These are phyloP conservation scores for Coprinopsis sp. DNA, from an alignment of 768 basidiomycete species.

Conservation along the genomic window DNA sequence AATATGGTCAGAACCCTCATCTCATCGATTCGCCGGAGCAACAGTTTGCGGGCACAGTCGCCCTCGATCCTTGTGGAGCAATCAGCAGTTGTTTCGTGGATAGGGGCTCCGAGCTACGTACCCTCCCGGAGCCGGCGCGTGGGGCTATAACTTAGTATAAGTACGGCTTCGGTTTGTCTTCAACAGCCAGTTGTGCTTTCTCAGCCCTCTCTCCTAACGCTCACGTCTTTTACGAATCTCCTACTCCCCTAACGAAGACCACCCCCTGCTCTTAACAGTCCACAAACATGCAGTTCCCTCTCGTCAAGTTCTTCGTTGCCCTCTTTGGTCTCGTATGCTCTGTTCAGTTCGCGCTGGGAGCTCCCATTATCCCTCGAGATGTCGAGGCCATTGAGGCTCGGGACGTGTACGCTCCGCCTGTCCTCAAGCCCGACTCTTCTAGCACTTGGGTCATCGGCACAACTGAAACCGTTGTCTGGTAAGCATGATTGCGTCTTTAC, in stretches of 20 bases:
- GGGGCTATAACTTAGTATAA: no score
- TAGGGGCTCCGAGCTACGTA: no score
- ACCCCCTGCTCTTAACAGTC: neutral
- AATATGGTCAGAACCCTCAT: no score
- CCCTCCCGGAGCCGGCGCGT: no score
- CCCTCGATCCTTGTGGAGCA: no score
- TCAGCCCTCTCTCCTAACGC: no score
- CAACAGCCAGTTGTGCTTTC: no score
- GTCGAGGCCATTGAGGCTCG: constrained; percentile 24
- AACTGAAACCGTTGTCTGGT: constrained; percentile 43
- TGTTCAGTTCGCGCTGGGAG: constrained; percentile 15
- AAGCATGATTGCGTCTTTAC: constrained; percentile 11
- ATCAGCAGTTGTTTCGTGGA: no score
- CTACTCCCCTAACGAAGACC: neutral
- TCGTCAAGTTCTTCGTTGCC: constrained; percentile 5
- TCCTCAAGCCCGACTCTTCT: constrained; percentile 31
- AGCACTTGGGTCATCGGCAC: constrained; percentile 39
- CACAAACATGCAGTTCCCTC: neutral
- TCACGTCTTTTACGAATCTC: neutral
- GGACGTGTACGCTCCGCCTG: constrained; percentile 45
- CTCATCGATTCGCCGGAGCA: no score
- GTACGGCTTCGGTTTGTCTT: no score
- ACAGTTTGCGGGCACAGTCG: no score
- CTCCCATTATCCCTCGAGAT: constrained; percentile 7
- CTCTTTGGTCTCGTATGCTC: neutral